Evolutionary conservation across 257 asterid species (phyloP).

Genomic region (Salvia rosmarinus): DNA sequence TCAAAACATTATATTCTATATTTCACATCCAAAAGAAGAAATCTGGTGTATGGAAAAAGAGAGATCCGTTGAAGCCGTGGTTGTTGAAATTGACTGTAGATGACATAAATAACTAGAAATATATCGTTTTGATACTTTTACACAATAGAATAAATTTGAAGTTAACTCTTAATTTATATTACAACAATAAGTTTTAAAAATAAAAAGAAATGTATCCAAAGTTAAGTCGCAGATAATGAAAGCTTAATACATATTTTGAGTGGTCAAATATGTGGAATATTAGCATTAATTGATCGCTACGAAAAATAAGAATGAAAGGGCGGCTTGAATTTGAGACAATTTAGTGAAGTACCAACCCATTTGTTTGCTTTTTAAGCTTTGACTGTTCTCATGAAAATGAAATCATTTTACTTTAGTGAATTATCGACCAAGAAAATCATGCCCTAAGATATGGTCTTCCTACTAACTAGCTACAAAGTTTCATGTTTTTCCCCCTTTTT

Average conservation of each 20-base stretch:
- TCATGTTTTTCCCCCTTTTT: no score
- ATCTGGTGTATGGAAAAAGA: not conserved
- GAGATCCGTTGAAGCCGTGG: no score
- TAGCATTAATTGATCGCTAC: not conserved
- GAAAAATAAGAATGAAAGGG: not conserved
- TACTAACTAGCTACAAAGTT: not conserved
- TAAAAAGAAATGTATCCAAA: not conserved
- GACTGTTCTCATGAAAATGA: not conserved
- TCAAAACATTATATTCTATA: not conserved
- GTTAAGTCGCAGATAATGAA: not conserved
- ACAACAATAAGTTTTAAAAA: not conserved
- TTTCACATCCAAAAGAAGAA: not conserved
- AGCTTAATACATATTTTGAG: not conserved
- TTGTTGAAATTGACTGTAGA: no score
- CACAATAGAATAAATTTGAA: no score
- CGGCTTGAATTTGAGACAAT: not conserved
- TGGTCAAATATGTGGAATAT: conserved; percentile 27
- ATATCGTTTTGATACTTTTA: no score
- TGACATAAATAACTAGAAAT: no score
- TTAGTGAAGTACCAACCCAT: conserved; percentile 22
- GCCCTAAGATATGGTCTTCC: not conserved
- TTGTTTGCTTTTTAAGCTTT: conserved; percentile 25
- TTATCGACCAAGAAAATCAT: not conserved
- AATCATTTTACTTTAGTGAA: not conserved
- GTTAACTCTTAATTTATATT: not conserved